Base-by-base conservation (phyloP, 371 early-diverging fungal species). In the Apophysomyces sp. region DNA sequence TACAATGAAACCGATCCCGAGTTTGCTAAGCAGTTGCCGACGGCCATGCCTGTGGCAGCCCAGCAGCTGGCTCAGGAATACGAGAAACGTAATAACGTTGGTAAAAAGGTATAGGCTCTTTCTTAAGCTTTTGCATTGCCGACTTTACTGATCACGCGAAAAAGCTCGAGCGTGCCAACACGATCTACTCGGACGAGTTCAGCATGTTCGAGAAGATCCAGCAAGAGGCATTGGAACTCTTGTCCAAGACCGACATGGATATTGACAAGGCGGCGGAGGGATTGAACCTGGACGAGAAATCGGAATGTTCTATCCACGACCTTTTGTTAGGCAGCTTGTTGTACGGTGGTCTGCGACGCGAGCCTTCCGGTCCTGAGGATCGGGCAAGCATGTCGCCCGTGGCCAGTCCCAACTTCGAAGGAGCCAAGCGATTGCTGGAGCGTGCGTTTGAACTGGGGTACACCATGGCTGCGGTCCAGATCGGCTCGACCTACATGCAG, bases 401-500 rank as follows among this genome's bases (percentile, higher is more conserved):
- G 11, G 81, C 83, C 15, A 80, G 84, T 18, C 84, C 86, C 15
- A 83, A 81, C 55, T 86, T 86, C 66, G 73, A 75, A 32, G 77
- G 81, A 28, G 86, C 86, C 13, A 86, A 84, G 61, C 57, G 34
- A 26, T 70, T 80, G 21, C 73, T 83, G 28, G 83, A 83, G 51
- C 73, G 75, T 60, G 83, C 83, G n/a, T 74, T 86, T 36, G 74
- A 78, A 12, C 68, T 77, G 58, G 74, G 74, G 0, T 84, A 80
- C 66, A 71, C 83, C 9, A 84, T 86, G 86, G 84, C 84, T 28
- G 84, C 82, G 29, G 86, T 84, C 15, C 86, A 86, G 63, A 68
- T 84, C 36, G 84, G 84, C 0, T 83, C 83, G 3, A 69, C 84
- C 39, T 86, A 84, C 59, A 65, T 75, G 49, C 84, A 84, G 62